A percentile compares a stretch with the other conserved stretches of the same genome.
Evolutionary conservation across 2,329 filamentous ascomycete species (phyloP).

Genomic region (Pyrenophora tritici-repentis): DNA sequence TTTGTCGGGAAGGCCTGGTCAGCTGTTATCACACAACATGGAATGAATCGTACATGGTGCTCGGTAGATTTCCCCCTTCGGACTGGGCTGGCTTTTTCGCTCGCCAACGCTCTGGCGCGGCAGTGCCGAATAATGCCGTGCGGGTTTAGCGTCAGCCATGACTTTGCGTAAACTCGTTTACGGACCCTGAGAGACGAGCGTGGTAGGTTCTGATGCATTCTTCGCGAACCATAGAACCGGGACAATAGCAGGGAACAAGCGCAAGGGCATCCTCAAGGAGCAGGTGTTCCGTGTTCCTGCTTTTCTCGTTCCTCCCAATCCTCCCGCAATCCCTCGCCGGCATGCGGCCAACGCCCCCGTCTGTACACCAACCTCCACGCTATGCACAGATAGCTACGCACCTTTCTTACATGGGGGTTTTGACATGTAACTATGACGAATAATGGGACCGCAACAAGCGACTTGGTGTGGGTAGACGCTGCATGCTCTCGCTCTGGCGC

Average conservation of each 20-base stretch:
- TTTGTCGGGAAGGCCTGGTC: not conserved
- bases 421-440: not conserved
- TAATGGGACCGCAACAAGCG: too few species aligned
- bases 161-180: not conserved
- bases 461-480: too few species aligned
- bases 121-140: conserved; percentile 10
- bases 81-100: not conserved
- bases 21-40: not conserved
- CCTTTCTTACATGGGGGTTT: not conserved
- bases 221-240: conserved; percentile 9
- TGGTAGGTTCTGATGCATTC: conserved; percentile 1
- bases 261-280: conserved; percentile 11
- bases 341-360: conserved; percentile 4
- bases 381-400: too few species aligned
- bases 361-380: not conserved
- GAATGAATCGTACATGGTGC: not conserved
- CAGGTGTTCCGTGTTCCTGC: conserved; percentile 14
- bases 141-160: conserved; percentile 4
- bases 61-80: conserved; percentile 1
- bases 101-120: conserved; percentile 1
- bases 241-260: conserved; percentile 7
- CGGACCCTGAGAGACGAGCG: conserved; percentile 4
- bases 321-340: conserved; percentile 13
- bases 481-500: too few species aligned
- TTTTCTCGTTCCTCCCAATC: conserved; percentile 13